Percentiles rank a stretch among this genome's conserved stretches.
phyloP scores from a whole-genome alignment of 768 basidiomycete genomes.

The Vishniacozyma victoriae region DNA sequence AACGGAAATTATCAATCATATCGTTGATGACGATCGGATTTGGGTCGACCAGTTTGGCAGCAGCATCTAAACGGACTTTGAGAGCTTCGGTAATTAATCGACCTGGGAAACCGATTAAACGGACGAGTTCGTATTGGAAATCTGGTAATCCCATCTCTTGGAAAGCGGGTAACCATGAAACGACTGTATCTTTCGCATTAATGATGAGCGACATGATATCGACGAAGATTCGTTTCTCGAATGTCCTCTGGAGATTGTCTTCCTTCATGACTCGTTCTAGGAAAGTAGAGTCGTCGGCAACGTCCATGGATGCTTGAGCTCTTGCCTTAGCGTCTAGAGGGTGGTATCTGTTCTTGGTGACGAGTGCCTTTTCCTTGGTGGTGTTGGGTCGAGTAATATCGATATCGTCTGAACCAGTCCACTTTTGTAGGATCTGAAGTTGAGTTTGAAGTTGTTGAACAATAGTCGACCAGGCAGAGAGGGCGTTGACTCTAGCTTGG shows the following conservation, averaged over 20 bases:
- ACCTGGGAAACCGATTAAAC: conserved; percentile 92
- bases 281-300: conserved; percentile 70
- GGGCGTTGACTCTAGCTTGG: conserved; percentile 75
- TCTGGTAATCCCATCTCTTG: conserved; percentile 78
- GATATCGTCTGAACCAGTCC: conserved; percentile 89
- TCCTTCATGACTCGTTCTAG: conserved; percentile 92
- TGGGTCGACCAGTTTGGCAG: conserved; percentile 78
- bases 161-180: conserved; percentile 69
- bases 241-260: conserved; percentile 88
- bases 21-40: conserved; percentile 88
- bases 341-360: conserved; percentile 35
- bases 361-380: conserved; percentile 53
- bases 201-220: conserved; percentile 82
- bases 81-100: conserved; percentile 87
- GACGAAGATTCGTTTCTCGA: conserved; percentile 64
- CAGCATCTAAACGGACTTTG: conserved; percentile 73
- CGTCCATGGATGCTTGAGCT: conserved; percentile 14
- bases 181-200: conserved; percentile 77
- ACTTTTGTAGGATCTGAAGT: conserved; percentile 71
- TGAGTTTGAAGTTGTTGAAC: conserved; percentile 77
- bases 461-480: conserved; percentile 88
- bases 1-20: conserved; percentile 84
- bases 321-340: conserved; percentile 32
- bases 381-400: conserved; percentile 78
- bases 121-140: conserved; percentile 80